These are phyloP conservation scores for Biscogniauxia marginata DNA, from an alignment of 2,329 filamentous ascomycete genomes.

Conservation along the genomic window DNA sequence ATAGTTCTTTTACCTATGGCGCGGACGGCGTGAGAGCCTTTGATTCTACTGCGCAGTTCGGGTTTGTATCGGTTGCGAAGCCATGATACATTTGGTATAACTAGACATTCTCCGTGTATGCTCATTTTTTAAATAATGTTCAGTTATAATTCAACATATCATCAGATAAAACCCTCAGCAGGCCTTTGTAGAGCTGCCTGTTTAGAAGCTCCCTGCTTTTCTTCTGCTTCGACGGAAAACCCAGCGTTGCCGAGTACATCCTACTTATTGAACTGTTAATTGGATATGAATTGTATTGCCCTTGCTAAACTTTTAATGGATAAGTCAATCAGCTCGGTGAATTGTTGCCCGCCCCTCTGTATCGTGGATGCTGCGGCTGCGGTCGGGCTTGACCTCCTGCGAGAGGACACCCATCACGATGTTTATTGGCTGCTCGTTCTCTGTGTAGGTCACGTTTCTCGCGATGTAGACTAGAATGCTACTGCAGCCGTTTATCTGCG, in stretches of 20 bases:
- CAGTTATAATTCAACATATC: too few species aligned
- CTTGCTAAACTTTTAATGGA: too few species aligned
- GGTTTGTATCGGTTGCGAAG: constrained; percentile 29
- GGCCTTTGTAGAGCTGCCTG: too few species aligned
- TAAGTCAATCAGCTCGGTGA: too few species aligned
- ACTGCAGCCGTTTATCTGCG: background rate
- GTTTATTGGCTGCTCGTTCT: background rate
- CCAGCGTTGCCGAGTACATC: too few species aligned
- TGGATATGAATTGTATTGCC: too few species aligned
- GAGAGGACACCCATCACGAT: background rate
- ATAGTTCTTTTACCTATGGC: constrained; percentile 21
- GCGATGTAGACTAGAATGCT: background rate
- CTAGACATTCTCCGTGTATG: too few species aligned
- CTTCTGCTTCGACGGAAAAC: too few species aligned
- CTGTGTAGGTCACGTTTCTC: background rate
- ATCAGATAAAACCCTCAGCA: too few species aligned
- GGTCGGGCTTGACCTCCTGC: background rate
- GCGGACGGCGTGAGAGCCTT: constrained; percentile 28
- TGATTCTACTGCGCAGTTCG: constrained; percentile 22
- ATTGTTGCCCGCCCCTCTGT: background rate
- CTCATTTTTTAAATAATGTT: too few species aligned
- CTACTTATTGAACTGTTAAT: too few species aligned
- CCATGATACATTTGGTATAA: constrained; percentile 15
- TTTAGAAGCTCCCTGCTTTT: too few species aligned
- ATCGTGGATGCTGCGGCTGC: background rate